Conservation (phyloP, 805 yeast genomes). For the Pichia gijzeniarum region DNA sequence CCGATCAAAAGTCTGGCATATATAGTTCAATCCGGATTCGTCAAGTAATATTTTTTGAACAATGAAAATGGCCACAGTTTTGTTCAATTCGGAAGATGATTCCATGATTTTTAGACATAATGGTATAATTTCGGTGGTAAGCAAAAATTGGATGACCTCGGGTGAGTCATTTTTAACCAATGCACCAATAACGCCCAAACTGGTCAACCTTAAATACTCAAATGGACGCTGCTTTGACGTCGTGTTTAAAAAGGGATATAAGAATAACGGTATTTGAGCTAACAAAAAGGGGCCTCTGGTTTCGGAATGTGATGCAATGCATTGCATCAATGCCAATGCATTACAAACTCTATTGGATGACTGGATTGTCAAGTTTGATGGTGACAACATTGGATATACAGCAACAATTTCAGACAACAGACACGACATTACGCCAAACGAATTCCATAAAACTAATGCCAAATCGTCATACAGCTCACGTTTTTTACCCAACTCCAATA, state of each 20-base stretch:
- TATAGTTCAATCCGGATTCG: conserved; percentile 84
- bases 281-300: conserved; percentile 78
- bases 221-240: conserved; percentile 87
- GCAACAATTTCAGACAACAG: conserved; percentile 82
- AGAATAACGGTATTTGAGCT: conserved; percentile 87
- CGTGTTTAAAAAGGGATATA: conserved; percentile 91
- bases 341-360: conserved; percentile 91
- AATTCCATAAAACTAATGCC: conserved; percentile 90
- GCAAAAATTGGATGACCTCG: conserved; percentile 83
- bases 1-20: conserved; percentile 92
- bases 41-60: conserved; percentile 89
- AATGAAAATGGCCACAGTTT: conserved; percentile 95
- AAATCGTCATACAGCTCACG: conserved; percentile 92
- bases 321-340: conserved; percentile 88
- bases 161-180: conserved; percentile 93
- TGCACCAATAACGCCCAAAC: conserved; percentile 95
- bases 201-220: conserved; percentile 87
- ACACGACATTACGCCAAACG: conserved; percentile 94
- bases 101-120: conserved; percentile 93
- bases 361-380: conserved; percentile 79
- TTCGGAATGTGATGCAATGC: conserved; percentile 93
- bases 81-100: conserved; percentile 84
- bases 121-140: conserved; percentile 96
- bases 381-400: conserved; percentile 84
- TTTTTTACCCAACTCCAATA: conserved; percentile 86